These are phyloP conservation scores for Pezicula neosporulosa DNA, from an alignment of 2,329 filamentous ascomycete species.

Conservation along the genomic window DNA sequence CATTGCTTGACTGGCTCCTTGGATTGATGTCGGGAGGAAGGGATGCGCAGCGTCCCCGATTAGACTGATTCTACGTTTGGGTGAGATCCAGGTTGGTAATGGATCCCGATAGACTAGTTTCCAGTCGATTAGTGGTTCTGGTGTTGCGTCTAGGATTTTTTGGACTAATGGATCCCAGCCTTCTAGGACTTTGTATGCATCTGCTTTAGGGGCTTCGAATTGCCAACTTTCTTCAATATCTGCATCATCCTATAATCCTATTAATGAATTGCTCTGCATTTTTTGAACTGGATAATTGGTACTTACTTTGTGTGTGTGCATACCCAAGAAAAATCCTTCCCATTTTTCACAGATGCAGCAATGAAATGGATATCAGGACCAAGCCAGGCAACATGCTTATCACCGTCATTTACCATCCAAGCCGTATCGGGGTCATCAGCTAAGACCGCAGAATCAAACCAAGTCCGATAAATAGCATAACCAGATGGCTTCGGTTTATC, in stretches of 20 bases:
- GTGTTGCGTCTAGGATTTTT: conserved; percentile 20
- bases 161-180: conserved; percentile 21
- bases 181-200: conserved; percentile 12
- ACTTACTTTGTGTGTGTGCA: conserved; percentile 46
- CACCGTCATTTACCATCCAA: conserved; percentile 35
- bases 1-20: conserved; percentile 35
- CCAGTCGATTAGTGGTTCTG: conserved; percentile 24
- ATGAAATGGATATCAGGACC: conserved; percentile 49
- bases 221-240: conserved; percentile 45
- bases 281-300: conserved; percentile 16
- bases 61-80: conserved; percentile 24
- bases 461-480: conserved; percentile 38
- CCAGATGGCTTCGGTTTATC: conserved; percentile 39
- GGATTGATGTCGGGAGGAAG: conserved; percentile 33
- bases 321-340: conserved; percentile 51
- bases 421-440: conserved; percentile 28
- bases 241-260: conserved; percentile 25
- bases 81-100: conserved; percentile 24
- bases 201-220: conserved; percentile 8
- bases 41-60: conserved; percentile 37
- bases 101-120: conserved; percentile 28
- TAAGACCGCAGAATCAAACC: conserved; percentile 30
- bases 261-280: not conserved
- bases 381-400: conserved; percentile 50
- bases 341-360: conserved; percentile 47